Evolutionary conservation across 257 asterid genomes (phyloP), one percentile per base, ranked within the genome.

Genomic region (Solanum tacnaense): DNA sequence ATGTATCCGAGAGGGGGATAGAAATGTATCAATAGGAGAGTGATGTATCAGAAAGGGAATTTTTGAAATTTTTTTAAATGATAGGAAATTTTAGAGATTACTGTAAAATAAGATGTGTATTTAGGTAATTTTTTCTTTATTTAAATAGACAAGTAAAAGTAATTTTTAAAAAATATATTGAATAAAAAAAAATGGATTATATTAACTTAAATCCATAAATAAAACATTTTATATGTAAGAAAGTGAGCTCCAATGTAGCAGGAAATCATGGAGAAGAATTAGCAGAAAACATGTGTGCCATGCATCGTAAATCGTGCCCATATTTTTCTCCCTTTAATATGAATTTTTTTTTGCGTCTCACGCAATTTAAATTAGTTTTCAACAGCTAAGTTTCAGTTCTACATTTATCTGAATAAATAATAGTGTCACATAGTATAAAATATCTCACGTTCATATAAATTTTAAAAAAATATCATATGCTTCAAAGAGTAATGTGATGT

Each of bases 321-420:
- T 49, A 25, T 49, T 82, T 82, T 82, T 5, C 85, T 82, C 70
- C 85, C 11, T 29, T 82, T 32, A 32, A 49, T 9, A 29, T 49
- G 44, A 29, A 35, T 0, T 38, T 38, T 8, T 38, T 38, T 32
- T 81, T 46, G 25, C 29, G 41, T 82, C 70, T 82, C 70, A 82
- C 27, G 31, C 70, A 29, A 82, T 46, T 75, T 18, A 49, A 18
- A 29, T 82, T 82, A 82, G 5, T 82, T 18, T 82, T 81, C 39
- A 29, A 82, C 85, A 49, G 70, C 85, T 29, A 82, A 49, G 29
- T 82, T 82, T 41, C 85, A 81, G 68, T 46, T 46, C 65, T 79
- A 20, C 29, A 29, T 49, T 74, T 44, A n/a, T 65, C 13, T 27
- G 15, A n/a, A 65, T 25, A 11, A n/a, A 65, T 5, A 11, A 25